Base-by-base conservation (phyloP, 352 stramenopile species). In the Blastocystis sp. region DNA sequence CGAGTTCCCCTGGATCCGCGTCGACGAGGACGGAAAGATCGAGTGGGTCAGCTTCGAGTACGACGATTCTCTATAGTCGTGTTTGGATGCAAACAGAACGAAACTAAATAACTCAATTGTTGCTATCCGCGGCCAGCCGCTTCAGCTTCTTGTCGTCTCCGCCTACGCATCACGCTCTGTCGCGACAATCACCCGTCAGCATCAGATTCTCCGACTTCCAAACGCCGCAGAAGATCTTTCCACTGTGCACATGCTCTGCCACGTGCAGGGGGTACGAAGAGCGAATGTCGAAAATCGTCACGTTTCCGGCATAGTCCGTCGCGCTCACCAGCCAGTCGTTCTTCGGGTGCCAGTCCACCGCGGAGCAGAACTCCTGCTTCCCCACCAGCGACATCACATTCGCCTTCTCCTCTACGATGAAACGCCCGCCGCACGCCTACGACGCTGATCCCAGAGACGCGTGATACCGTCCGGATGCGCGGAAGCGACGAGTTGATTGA, bases 1-100 rank as follows among this genome's bases (percentile, higher is more conserved):
- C 34, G 78, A 88, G 52, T 88, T 88, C 61, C 78, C 78, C 9
- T 84, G 74, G 74, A 65, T 88, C 11, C 45, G 66, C 34, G 68
- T 88, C 9, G 52, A 69, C 17, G 38, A 63, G 34, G 54, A 84
- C 10, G 74, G 74, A 11, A 24, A n/a, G 9, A 10, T 69, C 19
- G 17, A 66, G 28, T 52, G 21, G 21, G 54, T 84, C 17, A 43
- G 74, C 19, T 69, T 52, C n/a, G 74, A 84, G 45, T 84, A 84
- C 48, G 74, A 28, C 17, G 74, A 84, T 70, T 84, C 19, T 38
- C 19, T 65, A 0, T 24, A 65, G 7, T 4, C 0, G 60, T 65
- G 60, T 24, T 38, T 38, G 60, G 21, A 65, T 38, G 9, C 4
- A 14, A 65, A 65, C 60, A 65, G 21, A 7, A 24, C 9, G 7